Percentiles rank a stretch among this genome's conserved stretches.
Conservation (phyloP, 2,329 filamentous ascomycete genomes). For the Thelonectria discophora region DNA sequence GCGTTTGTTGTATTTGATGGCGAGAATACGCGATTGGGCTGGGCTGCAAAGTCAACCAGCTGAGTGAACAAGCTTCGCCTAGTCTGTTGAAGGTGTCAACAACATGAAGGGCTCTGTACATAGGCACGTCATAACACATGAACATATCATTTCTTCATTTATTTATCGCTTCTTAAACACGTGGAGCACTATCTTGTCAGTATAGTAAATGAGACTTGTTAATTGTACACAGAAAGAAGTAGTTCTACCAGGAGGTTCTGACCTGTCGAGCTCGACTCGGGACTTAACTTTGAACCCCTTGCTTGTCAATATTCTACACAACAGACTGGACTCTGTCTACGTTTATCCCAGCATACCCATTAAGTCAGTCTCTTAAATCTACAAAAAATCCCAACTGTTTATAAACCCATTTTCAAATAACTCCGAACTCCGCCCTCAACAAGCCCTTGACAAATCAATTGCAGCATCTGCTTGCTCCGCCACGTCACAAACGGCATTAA, state of each 20-base stretch:
- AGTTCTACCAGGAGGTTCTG: too few species aligned
- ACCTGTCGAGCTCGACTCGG: too few species aligned
- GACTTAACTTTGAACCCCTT: too few species aligned
- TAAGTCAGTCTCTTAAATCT: not conserved
- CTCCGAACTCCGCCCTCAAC: not conserved
- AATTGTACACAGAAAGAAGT: too few species aligned
- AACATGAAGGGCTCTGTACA: not conserved
- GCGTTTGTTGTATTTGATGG: constrained; percentile 67
- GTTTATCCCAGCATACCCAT: too few species aligned
- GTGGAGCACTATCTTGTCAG: too few species aligned
- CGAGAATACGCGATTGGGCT: constrained; percentile 33
- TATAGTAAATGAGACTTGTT: too few species aligned
- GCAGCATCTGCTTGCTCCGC: not conserved
- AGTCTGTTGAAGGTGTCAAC: not conserved
- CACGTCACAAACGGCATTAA: constrained; percentile 6
- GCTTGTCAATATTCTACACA: too few species aligned
- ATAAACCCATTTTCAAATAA: not conserved
- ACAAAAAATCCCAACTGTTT: not conserved
- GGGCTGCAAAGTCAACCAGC: constrained; percentile 30
- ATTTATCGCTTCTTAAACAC: too few species aligned
- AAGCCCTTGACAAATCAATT: not conserved
- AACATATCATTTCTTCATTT: not conserved
- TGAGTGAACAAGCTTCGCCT: not conserved
- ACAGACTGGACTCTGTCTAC: too few species aligned
- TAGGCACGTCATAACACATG: not conserved